A percentile compares a stretch with the other conserved stretches of the same genome.
Conservation (phyloP, 2,329 filamentous ascomycete genomes). For the Tolypocladium tropicale region DNA sequence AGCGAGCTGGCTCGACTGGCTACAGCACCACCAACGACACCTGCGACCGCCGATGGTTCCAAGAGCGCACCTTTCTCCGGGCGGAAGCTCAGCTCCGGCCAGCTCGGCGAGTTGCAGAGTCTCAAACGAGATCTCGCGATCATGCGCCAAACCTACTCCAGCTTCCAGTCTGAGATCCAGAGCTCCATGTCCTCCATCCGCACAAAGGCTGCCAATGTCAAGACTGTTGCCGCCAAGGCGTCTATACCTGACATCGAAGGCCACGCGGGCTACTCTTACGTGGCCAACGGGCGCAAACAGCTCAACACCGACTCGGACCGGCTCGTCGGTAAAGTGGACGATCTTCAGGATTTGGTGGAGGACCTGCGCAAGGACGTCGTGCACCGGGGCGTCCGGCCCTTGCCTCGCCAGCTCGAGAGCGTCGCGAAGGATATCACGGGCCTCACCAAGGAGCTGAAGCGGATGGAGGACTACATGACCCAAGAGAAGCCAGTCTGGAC, state of each 20-base stretch:
- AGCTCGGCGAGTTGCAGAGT: conserved; percentile 69
- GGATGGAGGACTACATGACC: conserved; percentile 85
- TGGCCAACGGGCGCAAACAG: conserved; percentile 77
- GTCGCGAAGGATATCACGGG: conserved; percentile 81
- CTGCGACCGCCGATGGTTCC: conserved; percentile 30
- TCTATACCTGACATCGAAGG: conserved; percentile 62
- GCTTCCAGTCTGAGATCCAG: conserved; percentile 80
- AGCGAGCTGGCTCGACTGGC: conserved; percentile 67
- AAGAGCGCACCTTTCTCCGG: conserved; percentile 21
- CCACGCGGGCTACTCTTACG: conserved; percentile 74
- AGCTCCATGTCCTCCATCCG: conserved; percentile 78
- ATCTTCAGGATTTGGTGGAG: conserved; percentile 93
- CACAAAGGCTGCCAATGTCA: conserved; percentile 71
- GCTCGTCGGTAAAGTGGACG: conserved; percentile 85
- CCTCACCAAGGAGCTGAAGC: conserved; percentile 79
- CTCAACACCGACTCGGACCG: conserved; percentile 81
- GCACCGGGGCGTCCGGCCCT: conserved; percentile 77
- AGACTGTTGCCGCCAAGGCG: conserved; percentile 61
- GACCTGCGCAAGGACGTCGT: conserved; percentile 97
- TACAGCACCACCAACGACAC: conserved; percentile 31
- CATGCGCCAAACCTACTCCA: conserved; percentile 84
- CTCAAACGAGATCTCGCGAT: conserved; percentile 84
- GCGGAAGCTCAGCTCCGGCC: conserved; percentile 43
- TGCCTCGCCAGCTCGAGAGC: conserved; percentile 79
- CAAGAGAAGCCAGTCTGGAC: conserved; percentile 95